Base-by-base conservation (phyloP, 257 asterid genomes). In the Rubia yunnanensis region DNA sequence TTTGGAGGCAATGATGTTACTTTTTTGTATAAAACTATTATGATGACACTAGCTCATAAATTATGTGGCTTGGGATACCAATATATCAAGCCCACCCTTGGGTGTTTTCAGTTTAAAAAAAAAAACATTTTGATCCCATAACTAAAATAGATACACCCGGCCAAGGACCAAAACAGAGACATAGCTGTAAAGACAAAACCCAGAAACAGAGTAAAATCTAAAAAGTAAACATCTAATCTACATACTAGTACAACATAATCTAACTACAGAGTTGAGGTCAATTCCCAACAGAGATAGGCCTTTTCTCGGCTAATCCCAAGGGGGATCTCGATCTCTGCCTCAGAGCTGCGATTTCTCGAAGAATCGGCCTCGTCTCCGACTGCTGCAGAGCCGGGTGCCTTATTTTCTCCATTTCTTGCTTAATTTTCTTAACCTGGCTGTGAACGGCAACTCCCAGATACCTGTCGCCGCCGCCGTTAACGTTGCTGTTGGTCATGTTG, bases 361-460 rank as follows among this genome's bases (percentile, higher is more conserved):
- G 44, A 49, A 63, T 76, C 6, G 81, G 88, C 54, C 74, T 63
- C 48, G 66, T 59, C 85, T 83, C 95, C 68, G 77, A 75, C 75
- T 72, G 85, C 79, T 78, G 86, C 54, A 81, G 30, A 41, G 66
- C 72, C 3, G 78, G 82, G 63, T 59, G 72, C 77, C 78, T 79
- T 65, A 80, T 78, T 73, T 72, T 79, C 83, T 88, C 94, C 79
- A 85, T 82, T 76, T 88, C 96, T 49, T 72, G 89, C 81, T 82
- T 83, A 26, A 88, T 84, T 70, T 79, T 88, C 24, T 70, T 78
- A 10, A 88, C 88, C 60, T 84, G 96, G 80, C 86, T 88, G 46
- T 88, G 96, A 35, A 88, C 64, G 18, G 83, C 91, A 8, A 86
- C 82, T 0, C 86, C 92, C 44, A 60, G 66, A 36, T 71, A 75